Base-by-base conservation (phyloP, 1,284 basidiomycete genomes). In the Irpex sp. region DNA sequence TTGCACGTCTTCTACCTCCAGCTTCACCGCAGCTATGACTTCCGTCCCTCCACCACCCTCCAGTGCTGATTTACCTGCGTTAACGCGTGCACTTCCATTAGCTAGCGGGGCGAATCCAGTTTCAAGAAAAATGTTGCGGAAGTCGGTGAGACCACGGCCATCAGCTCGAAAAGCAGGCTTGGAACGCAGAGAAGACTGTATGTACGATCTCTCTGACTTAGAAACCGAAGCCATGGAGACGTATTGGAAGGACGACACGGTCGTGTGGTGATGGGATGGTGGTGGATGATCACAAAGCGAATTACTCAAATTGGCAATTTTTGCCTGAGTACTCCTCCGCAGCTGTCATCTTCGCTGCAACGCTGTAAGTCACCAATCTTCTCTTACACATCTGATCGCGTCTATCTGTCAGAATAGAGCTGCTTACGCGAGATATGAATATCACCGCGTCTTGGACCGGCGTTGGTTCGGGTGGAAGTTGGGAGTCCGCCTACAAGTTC, bases 161-260 rank as follows among this genome's bases (percentile, higher is more conserved):
- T 93, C 86, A 3, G 81, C 78, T 57, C 90, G 84, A 28, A 84
- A 73, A 5, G 87, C 82, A 5, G 82, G 79, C 48, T 72, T 70
- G 2, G 82, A 78, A 12, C 82, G 75, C 5, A 92, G 75, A 0
- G 88, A 85, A 16, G 82, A 72, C 65, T 84, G 83, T 47, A 90
- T 87, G 69, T 88, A 93, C 1, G 88, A 82, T 67, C 82, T 83
- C 75, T 92, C 90, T 0, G 89, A 82, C 67, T 91, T 91, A 56
- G 90, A 91, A 58, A 85, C 73, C 1, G 81, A 78, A 35, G 67
- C 58, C 67, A 68, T 68, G 23, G 47, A 49, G 21, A 10, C 9
- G n/a, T 10, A 51, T 10, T 8, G 39, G 48, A 16, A 21, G 18
- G n/a, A 51, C 48, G 18, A 21, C 18, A 18, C 19, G 18, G 14